These are phyloP conservation scores for Urtica urens DNA, from an alignment of 306 rosid genomes.

Conservation along the genomic window DNA sequence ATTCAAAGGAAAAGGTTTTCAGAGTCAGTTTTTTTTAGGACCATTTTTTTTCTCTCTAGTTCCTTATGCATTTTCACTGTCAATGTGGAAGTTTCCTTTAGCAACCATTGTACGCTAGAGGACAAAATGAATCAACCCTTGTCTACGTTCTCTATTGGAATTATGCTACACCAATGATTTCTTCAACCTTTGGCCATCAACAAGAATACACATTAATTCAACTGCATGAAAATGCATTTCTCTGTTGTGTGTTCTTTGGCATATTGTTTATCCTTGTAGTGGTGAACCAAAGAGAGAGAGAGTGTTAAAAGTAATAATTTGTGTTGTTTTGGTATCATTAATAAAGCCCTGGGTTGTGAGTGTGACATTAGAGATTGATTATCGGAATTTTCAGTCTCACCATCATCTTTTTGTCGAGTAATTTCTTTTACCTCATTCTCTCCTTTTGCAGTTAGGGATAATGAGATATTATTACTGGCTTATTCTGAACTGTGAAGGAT, in stretches of 20 bases:
- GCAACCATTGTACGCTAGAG: neutral
- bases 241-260: no score
- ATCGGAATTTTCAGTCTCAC: no score
- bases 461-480: no score
- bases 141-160: neutral
- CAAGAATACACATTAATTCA: neutral
- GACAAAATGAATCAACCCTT: neutral
- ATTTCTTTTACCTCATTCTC: no score
- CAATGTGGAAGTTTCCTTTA: conserved; percentile 18
- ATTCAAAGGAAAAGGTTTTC: neutral
- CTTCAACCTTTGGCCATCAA: neutral
- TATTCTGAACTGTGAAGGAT: no score
- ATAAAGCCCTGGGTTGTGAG: neutral
- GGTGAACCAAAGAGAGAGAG: no score
- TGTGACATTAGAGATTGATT: neutral
- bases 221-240: no score
- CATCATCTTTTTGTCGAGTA: no score
- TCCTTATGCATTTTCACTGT: neutral
- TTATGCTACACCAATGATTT: neutral
- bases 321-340: no score
- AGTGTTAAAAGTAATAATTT: no score
- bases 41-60: neutral
- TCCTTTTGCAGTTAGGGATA: neutral
- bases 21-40: conserved; percentile 14
- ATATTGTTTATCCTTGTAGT: no score